These are phyloP conservation scores for Aurantiochytrium sp. DNA, from an alignment of 108 stramenopile genomes.

Conservation along the genomic window DNA sequence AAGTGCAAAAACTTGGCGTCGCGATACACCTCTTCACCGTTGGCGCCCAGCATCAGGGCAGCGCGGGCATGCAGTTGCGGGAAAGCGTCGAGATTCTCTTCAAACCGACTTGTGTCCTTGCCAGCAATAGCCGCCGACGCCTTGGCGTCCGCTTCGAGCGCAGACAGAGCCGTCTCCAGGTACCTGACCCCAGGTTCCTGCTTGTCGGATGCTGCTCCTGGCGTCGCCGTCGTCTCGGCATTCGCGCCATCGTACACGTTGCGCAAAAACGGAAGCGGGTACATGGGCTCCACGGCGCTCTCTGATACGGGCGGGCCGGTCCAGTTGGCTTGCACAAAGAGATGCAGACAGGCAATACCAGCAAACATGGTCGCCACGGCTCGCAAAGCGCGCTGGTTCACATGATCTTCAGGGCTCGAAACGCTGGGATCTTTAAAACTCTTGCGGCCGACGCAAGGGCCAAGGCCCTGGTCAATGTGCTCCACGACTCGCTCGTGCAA, in stretches of 20 bases:
- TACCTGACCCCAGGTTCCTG: background rate
- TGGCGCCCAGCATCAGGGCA: constrained; percentile 10
- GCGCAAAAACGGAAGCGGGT: constrained; percentile 7
- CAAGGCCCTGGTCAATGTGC: background rate
- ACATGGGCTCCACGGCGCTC: background rate
- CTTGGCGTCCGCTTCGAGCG: background rate
- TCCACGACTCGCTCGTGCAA: constrained; percentile 5
- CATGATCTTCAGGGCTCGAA: background rate
- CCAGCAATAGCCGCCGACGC: background rate
- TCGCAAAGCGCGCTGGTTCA: constrained; percentile 1
- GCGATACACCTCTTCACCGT: constrained; percentile 16
- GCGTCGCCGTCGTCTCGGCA: background rate
- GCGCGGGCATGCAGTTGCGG: background rate
- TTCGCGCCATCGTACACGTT: background rate
- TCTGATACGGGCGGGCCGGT: background rate
- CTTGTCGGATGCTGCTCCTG: background rate
- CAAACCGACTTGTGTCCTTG: background rate
- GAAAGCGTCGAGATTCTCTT: background rate
- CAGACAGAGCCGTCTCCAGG: background rate
- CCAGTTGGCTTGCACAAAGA: background rate
- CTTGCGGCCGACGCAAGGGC: background rate
- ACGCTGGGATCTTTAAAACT: background rate
- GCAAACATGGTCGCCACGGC: background rate
- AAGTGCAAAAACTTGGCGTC: background rate
- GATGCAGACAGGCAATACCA: background rate